phyloP scores from a whole-genome alignment of 2,329 filamentous ascomycete species.

The Cytospora mali region DNA sequence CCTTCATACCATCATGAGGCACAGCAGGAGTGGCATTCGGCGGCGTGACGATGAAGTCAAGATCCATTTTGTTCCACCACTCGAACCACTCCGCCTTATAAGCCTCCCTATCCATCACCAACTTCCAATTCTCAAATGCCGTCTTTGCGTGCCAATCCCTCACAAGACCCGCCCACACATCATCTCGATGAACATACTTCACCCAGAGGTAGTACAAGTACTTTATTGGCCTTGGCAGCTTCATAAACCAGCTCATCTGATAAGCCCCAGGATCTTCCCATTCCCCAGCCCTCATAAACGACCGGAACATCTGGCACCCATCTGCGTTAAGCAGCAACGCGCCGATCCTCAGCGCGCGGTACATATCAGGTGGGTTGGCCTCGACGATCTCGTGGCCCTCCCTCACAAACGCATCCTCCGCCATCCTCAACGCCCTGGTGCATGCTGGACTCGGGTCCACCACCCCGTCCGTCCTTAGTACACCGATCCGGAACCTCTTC shows the following conservation, averaged over 20 bases:
- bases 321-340: conserved; percentile 83
- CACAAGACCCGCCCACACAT: conserved; percentile 77
- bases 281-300: conserved; percentile 76
- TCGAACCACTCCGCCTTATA: conserved; percentile 80
- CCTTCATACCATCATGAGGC: conserved; percentile 82
- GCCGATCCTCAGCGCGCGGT: conserved; percentile 75
- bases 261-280: conserved; percentile 76
- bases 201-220: conserved; percentile 89
- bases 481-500: conserved; percentile 69
- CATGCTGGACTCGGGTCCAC: conserved; percentile 88
- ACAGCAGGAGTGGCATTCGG: conserved; percentile 89
- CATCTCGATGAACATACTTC: conserved; percentile 77
- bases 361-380: conserved; percentile 66
- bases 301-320: conserved; percentile 77
- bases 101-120: conserved; percentile 74
- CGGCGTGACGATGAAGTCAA: conserved; percentile 82
- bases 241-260: conserved; percentile 75
- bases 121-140: conserved; percentile 79
- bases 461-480: conserved; percentile 79
- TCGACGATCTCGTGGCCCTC: conserved; percentile 77
- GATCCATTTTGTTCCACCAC: conserved; percentile 75
- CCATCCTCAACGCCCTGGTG: conserved; percentile 70
- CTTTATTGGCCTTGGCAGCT: conserved; percentile 72
- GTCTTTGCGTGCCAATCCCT: conserved; percentile 73
- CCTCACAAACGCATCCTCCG: conserved; percentile 66